Evolutionary conservation across 2,329 filamentous ascomycete species (phyloP).

Genomic region (Colletotrichum navitas): DNA sequence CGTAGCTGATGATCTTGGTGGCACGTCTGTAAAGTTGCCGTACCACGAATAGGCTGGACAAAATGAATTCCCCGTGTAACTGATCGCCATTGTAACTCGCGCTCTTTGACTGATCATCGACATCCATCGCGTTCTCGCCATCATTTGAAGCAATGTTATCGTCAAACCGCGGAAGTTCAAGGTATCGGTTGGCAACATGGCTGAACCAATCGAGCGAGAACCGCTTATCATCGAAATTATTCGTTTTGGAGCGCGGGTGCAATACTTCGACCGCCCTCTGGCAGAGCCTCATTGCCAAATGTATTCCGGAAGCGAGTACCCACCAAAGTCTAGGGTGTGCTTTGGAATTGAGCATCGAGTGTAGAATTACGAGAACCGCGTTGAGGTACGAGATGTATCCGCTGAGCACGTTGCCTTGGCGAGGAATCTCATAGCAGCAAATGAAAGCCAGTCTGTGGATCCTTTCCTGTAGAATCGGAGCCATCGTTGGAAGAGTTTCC

Average conservation of each 20-base stretch:
- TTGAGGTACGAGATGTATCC: slow-evolving; percentile 58
- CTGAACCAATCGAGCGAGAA: slow-evolving; percentile 37
- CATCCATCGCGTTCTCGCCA: slow-evolving; percentile 18
- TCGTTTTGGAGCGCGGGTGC: slow-evolving; percentile 9
- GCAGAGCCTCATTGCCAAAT: slow-evolving; percentile 48
- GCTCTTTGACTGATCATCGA: slow-evolving; percentile 16
- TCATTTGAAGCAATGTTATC: slow-evolving; percentile 3
- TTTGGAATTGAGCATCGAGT: slow-evolving; percentile 51
- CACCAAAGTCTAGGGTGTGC: slow-evolving; percentile 53
- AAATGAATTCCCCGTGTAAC: slow-evolving; percentile 54
- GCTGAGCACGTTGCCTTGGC: slow-evolving; percentile 48
- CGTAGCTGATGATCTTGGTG: slow-evolving; percentile 48
- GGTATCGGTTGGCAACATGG: slow-evolving; percentile 31
- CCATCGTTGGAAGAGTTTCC: slow-evolving; percentile 20
- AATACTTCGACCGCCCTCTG: slow-evolving; percentile 33
- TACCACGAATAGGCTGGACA: slow-evolving; percentile 54
- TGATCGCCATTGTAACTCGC: slow-evolving; percentile 43
- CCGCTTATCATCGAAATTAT: slow-evolving; percentile 32
- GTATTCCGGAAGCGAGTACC: slow-evolving; percentile 54
- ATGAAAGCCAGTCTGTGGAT: slow-evolving; percentile 62
- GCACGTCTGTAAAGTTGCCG: slow-evolving; percentile 58
- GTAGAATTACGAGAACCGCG: slow-evolving; percentile 53
- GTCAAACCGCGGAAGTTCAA: slow-evolving; percentile 28
- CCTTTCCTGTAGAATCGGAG: slow-evolving; percentile 50
- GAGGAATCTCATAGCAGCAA: slow-evolving; percentile 59